Evolutionary conservation across 1,139 yeast species (phyloP), one percentile per base, ranked within the genome.

Genomic region (Scheffersomyces stambukii): DNA sequence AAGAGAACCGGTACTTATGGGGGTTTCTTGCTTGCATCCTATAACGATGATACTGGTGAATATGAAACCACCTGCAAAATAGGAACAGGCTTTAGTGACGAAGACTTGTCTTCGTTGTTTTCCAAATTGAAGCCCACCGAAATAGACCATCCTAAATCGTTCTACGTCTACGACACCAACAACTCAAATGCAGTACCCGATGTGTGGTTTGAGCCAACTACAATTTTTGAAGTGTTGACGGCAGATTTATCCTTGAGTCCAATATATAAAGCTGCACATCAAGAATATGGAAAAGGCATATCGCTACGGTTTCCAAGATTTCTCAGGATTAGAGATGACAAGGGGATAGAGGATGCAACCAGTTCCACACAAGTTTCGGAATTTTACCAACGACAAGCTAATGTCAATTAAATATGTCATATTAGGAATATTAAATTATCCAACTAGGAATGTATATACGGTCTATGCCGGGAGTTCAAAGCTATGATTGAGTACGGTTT

Each of bases 81-180:
- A 32, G 98, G 98, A 24, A 93, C 99, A 1, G 99, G 99, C 0
- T 91, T 91, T 52, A 77, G 89, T 21, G 99, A 91, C 41, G 96
- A 84, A 39, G 74, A 79, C 47, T 65, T 91, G 35, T 73, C 74
- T 19, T 58, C 59, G 23, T 56, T 91, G 21, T 70, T 81, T 48
- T 70, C 70, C 20, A 66, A 66, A 32, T 65, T 91, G 32, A 73
- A 79, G 24, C 80, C 85, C 4, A 78, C 91, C 0, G 95, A 80
- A 32, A 71, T 80, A 8, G 48, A 59, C 0, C 60, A 54, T n/a
- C 83, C 96, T 1, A 83, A 81, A 42, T 66, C 84, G 0, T 83
- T 81, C 32, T 77, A 75, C 39, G 68, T 79, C 3, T 86, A 77
- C 48, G 95, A 84, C 49, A 58, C 70, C 4, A 65, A 68, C 4